Conservation (phyloP, 805 yeast species). For the Ogataea philodendri region DNA sequence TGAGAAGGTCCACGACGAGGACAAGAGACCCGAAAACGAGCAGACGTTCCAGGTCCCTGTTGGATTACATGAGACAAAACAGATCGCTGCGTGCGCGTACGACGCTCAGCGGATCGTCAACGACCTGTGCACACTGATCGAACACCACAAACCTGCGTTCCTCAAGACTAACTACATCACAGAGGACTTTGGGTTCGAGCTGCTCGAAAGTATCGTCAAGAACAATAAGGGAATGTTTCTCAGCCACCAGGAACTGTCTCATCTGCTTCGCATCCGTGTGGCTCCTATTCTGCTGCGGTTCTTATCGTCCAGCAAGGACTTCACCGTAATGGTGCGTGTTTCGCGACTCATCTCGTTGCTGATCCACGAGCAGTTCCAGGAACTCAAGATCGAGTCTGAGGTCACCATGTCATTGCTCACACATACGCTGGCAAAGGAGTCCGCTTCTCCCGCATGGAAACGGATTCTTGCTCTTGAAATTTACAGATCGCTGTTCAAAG, state of each 20-base stretch:
- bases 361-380: conserved; percentile 56
- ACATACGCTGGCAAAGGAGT: conserved; percentile 61
- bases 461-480: conserved; percentile 71
- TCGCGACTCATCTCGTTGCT: conserved; percentile 67
- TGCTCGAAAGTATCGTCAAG: conserved; percentile 73
- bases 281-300: conserved; percentile 75
- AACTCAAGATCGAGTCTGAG: conserved; percentile 74
- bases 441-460: conserved; percentile 66
- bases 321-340: conserved; percentile 71
- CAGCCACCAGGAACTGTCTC: conserved; percentile 61
- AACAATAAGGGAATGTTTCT: conserved; percentile 59
- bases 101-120: conserved; percentile 70
- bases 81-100: conserved; percentile 51
- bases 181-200: conserved; percentile 72
- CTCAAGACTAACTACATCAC: conserved; percentile 52
- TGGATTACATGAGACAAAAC: conserved; percentile 43
- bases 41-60: conserved; percentile 37
- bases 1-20: conserved; percentile 56
- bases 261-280: conserved; percentile 60
- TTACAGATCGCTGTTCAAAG: conserved; percentile 56
- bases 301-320: conserved; percentile 55
- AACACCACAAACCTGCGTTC: conserved; percentile 53
- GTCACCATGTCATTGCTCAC: conserved; percentile 73
- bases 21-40: conserved; percentile 26
- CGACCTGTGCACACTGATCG: conserved; percentile 70